A percentile compares a stretch with the other conserved stretches of the same genome.
These are phyloP conservation scores for Penicillium sp. DNA, from an alignment of 2,329 filamentous ascomycete genomes.

Conservation along the genomic window DNA sequence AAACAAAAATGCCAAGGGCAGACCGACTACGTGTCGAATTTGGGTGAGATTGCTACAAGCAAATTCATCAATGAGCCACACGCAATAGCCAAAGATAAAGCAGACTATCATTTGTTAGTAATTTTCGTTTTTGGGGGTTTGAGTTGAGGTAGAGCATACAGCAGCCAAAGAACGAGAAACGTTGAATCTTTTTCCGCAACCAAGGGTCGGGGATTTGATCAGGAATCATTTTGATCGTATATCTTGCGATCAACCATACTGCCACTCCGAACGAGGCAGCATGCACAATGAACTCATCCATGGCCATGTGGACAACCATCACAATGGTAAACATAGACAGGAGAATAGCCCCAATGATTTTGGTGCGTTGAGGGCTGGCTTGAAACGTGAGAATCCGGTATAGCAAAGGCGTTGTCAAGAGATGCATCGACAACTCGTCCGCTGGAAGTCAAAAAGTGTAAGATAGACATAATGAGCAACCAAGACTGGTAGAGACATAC, in stretches of 20 bases:
- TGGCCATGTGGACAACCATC: slow-evolving; percentile 45
- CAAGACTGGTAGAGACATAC: slow-evolving; percentile 13
- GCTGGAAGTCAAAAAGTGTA: slow-evolving; percentile 19
- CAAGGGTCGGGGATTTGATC: slow-evolving; percentile 31
- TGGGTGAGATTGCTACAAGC: slow-evolving; percentile 32
- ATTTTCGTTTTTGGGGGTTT: not conserved
- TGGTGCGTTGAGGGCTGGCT: slow-evolving; percentile 24
- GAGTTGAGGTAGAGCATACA: slow-evolving; percentile 7
- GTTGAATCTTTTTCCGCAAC: slow-evolving; percentile 20
- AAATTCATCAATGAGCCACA: slow-evolving; percentile 45
- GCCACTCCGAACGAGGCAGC: slow-evolving; percentile 38
- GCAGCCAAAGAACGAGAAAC: slow-evolving; percentile 24
- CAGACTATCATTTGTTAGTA: slow-evolving; percentile 22
- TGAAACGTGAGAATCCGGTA: slow-evolving; percentile 44
- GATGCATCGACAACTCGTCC: slow-evolving; percentile 47
- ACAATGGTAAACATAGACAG: slow-evolving; percentile 29
- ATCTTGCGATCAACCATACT: slow-evolving; percentile 37
- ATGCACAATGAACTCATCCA: slow-evolving; percentile 47
- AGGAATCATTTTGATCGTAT: slow-evolving; percentile 33
- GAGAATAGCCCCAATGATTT: slow-evolving; percentile 21
- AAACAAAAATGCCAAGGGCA: slow-evolving; percentile 41
- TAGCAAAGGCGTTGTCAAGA: slow-evolving; percentile 44
- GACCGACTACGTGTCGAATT: slow-evolving; percentile 30
- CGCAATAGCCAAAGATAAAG: slow-evolving; percentile 40
- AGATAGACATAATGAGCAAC: not conserved